Conservation (phyloP, 129 eudicot genomes). For the Logfia minima region DNA sequence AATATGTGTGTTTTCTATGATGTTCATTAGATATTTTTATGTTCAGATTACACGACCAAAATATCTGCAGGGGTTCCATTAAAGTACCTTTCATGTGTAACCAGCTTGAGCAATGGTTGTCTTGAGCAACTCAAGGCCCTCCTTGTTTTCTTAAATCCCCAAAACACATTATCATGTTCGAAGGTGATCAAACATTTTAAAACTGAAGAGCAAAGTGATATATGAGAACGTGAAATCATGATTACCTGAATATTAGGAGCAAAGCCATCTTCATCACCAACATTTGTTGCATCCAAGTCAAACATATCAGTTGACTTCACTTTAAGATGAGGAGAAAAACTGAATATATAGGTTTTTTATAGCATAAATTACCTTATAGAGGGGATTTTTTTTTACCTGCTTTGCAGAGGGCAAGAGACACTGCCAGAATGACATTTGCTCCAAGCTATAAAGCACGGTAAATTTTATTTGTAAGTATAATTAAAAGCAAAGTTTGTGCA, state of each 20-base stretch:
- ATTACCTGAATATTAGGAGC: slow-evolving; percentile 95
- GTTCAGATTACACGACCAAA: not conserved
- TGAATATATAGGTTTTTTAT: not conserved
- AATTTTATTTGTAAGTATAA: slow-evolving; percentile 8
- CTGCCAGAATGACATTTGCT: slow-evolving; percentile 94
- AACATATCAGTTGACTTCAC: not conserved
- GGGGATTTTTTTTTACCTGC: slow-evolving; percentile 86
- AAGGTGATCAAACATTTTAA: not conserved
- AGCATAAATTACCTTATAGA: slow-evolving; percentile 66
- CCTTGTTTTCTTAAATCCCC: slow-evolving; percentile 83
- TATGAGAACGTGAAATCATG: not conserved
- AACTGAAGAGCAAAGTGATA: not conserved
- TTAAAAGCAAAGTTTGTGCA: not conserved
- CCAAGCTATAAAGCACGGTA: slow-evolving; percentile 61
- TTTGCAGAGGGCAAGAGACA: slow-evolving; percentile 96
- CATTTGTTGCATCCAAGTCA: slow-evolving; percentile 89
- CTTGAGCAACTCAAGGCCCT: slow-evolving; percentile 94
- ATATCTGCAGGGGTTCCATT: not conserved
- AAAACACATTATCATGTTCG: slow-evolving; percentile 14
- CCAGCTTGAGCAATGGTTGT: slow-evolving; percentile 96
- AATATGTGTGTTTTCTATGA: too few species aligned
- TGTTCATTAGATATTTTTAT: too few species aligned
- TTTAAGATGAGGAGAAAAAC: slow-evolving; percentile 2
- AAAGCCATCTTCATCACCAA: slow-evolving; percentile 99
- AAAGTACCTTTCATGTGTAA: slow-evolving; percentile 72